Evolutionary conservation across 2,329 filamentous ascomycete species (phyloP).

Genomic region (Claviceps digitariae): DNA sequence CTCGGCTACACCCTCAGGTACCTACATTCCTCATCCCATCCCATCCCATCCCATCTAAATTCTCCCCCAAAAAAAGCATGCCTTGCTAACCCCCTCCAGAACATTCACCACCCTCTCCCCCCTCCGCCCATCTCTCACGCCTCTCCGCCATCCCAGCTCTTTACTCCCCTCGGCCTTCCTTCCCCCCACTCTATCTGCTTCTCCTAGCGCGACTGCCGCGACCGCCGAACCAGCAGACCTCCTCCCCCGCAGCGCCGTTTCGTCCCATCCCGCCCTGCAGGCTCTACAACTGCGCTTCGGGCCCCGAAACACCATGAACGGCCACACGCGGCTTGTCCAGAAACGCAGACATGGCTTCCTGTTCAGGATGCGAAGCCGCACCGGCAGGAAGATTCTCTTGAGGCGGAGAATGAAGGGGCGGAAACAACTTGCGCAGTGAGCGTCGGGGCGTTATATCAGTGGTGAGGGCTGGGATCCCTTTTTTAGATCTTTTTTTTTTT

Average conservation of each 20-base stretch:
- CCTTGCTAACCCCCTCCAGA: slow-evolving; percentile 14
- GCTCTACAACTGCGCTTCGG: slow-evolving; percentile 43
- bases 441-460: too few relatives aligned
- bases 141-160: slow-evolving; percentile 18
- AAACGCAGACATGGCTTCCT: slow-evolving; percentile 48
- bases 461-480: too few relatives aligned
- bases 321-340: slow-evolving; percentile 39
- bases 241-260: slow-evolving; percentile 30
- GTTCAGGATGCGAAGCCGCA: slow-evolving; percentile 33
- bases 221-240: slow-evolving; percentile 25
- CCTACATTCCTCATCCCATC: slow-evolving; percentile 6
- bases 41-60: neutral
- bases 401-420: slow-evolving; percentile 40
- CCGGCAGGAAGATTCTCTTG: slow-evolving; percentile 38
- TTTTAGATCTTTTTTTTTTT: neutral
- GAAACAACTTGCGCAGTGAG: slow-evolving; percentile 24
- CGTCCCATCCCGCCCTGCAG: slow-evolving; percentile 37
- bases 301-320: slow-evolving; percentile 43
- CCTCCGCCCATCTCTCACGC: slow-evolving; percentile 33
- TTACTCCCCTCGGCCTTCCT: slow-evolving; percentile 18
- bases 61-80: neutral
- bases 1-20: slow-evolving; percentile 15
- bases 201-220: too few relatives aligned
- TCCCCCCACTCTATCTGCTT: slow-evolving; percentile 13
- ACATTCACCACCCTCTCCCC: slow-evolving; percentile 35